Evolutionary conservation across 768 basidiomycete genomes (phyloP).

Genomic region (Fomitopsis serialis): DNA sequence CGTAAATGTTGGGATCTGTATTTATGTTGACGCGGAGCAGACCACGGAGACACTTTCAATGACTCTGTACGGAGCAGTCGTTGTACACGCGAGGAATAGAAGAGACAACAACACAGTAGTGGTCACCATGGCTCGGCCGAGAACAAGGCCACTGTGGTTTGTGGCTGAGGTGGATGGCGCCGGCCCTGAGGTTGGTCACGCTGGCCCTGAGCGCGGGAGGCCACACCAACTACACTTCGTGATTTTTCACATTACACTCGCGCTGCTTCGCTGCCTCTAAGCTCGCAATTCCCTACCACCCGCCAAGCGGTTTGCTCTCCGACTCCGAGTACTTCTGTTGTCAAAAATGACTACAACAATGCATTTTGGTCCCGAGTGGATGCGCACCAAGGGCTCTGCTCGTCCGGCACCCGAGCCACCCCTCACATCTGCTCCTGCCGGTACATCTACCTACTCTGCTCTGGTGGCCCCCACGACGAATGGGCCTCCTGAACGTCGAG

Average conservation of each 20-base stretch:
- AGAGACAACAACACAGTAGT: too few relatives aligned
- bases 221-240: background rate
- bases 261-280: constrained; percentile 7
- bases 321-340: background rate
- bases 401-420: constrained; percentile 55
- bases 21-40: background rate
- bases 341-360: constrained; percentile 58
- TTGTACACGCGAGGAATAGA: too few relatives aligned
- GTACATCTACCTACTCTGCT: constrained; percentile 66
- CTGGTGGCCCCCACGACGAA: constrained; percentile 53
- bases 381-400: constrained; percentile 71
- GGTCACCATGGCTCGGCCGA: too few relatives aligned
- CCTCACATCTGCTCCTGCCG: constrained; percentile 34
- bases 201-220: constrained; percentile 3
- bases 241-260: constrained; percentile 13
- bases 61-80: too few relatives aligned
- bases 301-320: background rate
- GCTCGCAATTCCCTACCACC: background rate
- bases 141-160: background rate
- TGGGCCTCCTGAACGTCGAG: constrained; percentile 47
- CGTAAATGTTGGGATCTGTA: background rate
- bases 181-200: constrained; percentile 22
- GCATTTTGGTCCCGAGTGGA: constrained; percentile 93
- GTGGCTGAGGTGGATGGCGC: background rate
- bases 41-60: too few relatives aligned